Conservation (phyloP, 495 filamentous ascomycete species). For the Annulohypoxylon stygium region DNA sequence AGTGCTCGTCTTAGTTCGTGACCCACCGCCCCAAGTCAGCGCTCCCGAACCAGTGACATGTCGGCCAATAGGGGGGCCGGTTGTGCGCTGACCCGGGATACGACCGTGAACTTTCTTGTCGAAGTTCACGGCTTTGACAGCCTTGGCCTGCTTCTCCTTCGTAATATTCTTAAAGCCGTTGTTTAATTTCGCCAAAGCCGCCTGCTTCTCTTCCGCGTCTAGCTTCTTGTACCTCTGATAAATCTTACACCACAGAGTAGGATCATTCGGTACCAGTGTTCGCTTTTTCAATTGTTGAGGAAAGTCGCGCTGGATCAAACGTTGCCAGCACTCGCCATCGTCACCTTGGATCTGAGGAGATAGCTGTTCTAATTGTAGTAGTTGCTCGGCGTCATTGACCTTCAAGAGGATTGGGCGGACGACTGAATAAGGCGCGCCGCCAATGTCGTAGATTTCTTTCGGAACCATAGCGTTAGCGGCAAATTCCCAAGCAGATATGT, state of each 20-base stretch:
- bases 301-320: conserved; percentile 57
- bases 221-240: conserved; percentile 56
- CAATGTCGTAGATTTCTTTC: conserved; percentile 45
- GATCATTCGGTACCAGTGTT: conserved; percentile 50
- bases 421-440: conserved; percentile 31
- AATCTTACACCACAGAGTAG: conserved; percentile 54
- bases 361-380: conserved; percentile 54
- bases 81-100: conserved; percentile 32
- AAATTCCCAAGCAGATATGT: background rate
- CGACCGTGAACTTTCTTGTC: conserved; percentile 44
- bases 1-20: conserved; percentile 48
- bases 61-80: background rate
- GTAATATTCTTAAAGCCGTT: conserved; percentile 46
- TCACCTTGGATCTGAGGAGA: conserved; percentile 54
- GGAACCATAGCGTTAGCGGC: conserved; percentile 27
- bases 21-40: conserved; percentile 45
- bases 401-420: conserved; percentile 47
- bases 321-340: conserved; percentile 52
- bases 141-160: conserved; percentile 50
- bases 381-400: conserved; percentile 50
- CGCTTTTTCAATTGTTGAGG: conserved; percentile 36
- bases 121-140: conserved; percentile 46
- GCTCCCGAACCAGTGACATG: conserved; percentile 13
- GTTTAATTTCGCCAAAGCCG: conserved; percentile 57
- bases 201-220: conserved; percentile 63